Evolutionary conservation across 1,284 basidiomycete genomes (phyloP).

Genomic region (Leccinum pachyderme): DNA sequence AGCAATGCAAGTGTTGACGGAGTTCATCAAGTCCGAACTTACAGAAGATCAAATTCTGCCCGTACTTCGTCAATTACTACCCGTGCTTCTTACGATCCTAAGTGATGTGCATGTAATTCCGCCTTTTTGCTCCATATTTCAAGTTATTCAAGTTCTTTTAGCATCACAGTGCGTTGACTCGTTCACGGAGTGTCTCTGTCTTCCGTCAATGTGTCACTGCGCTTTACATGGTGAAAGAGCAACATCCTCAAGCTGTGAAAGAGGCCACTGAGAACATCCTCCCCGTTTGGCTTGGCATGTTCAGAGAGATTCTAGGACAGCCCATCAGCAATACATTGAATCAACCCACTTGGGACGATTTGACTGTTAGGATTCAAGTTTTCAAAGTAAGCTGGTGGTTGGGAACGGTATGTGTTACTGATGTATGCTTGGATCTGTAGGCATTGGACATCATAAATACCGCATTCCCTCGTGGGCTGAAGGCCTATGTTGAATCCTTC

Average conservation of each 20-base stretch:
- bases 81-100: conserved; percentile 81
- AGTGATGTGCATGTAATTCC: conserved; percentile 65
- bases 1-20: conserved; percentile 91
- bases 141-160: conserved; percentile 29
- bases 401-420: neutral
- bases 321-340: conserved; percentile 59
- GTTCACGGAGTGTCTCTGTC: conserved; percentile 82
- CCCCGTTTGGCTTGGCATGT: conserved; percentile 87
- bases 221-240: conserved; percentile 92
- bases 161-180: conserved; percentile 75
- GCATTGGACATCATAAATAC: conserved; percentile 74
- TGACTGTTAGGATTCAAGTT: conserved; percentile 75
- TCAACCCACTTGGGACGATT: conserved; percentile 69
- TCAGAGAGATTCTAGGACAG: conserved; percentile 74
- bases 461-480: conserved; percentile 71
- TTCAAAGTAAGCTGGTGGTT: conserved; percentile 59
- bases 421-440: conserved; percentile 36
- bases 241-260: conserved; percentile 83
- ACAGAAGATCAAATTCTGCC: conserved; percentile 92
- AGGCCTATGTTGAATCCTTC: conserved; percentile 58
- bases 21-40: conserved; percentile 88
- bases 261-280: conserved; percentile 80
- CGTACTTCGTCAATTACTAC: conserved; percentile 80
- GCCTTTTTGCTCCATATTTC: neutral
- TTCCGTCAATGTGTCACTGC: conserved; percentile 90